Evolutionary conservation across 805 yeast genomes (phyloP), one percentile per base, ranked within the genome.

Genomic region (Wickerhamomyces canadensis): DNA sequence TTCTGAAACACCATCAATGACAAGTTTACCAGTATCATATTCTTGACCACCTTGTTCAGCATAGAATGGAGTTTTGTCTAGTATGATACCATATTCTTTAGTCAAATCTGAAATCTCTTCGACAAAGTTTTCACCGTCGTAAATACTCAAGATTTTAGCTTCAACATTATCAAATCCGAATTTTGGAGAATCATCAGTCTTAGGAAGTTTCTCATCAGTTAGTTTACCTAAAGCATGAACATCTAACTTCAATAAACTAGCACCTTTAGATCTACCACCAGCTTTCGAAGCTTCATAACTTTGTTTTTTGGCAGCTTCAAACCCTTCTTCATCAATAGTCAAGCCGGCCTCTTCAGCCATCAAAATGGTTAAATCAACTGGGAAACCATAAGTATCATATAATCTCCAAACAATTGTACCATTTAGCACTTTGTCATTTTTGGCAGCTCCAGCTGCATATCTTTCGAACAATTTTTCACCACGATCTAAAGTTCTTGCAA

Each of bases 1-100:
- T 61, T 91, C 96, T 38, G 89, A 71, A 49, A 65, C 65, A 32
- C 94, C 96, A 57, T 89, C 97, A 54, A 87, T 78, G 35, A 87
- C 89, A 47, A 93, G 72, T 62, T 77, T 83, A 65, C 99, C 99
- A 30, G 94, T 84, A 61, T 93, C 99, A 57, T 74, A 83, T 64
- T 88, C 97, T 72, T 93, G 99, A 57, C 99, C 99, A 78, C 99
- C 99, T 65, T 86, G 94, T 68, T 93, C 99, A 35, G 98, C 98
- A 58, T 93, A 93, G 65, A 93, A 87, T 61, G 94, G 93, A 19
- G 98, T 86, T 61, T 78, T 83, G 60, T 93, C 94, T 42, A 93
- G 70, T 34, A 93, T 60, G 36, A 93, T 64, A 60, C 99, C 99
- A 48, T 72, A 65, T 59, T 84, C 87, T 47, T 65, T 64, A 29